Evolutionary conservation across 2,329 filamentous ascomycete species (phyloP).

Genomic region (Botryotinia globosa): DNA sequence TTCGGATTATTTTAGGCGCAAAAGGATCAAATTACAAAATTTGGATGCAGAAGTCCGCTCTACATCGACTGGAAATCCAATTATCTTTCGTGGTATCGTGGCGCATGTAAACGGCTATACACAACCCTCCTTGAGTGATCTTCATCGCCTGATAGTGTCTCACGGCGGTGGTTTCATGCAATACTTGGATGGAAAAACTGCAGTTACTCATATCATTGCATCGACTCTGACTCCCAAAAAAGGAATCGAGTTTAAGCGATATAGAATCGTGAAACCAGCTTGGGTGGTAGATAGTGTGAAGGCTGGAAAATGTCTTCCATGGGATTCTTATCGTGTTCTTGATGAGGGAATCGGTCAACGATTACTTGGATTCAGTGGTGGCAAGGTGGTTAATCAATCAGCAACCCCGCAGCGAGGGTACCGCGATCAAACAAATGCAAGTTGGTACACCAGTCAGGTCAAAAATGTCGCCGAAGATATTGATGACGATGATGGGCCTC

Average conservation of each 20-base stretch:
- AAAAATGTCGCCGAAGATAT: constrained; percentile 44
- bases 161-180: constrained; percentile 95
- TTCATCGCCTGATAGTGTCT: constrained; percentile 83
- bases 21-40: constrained; percentile 97
- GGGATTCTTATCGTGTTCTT: constrained; percentile 80
- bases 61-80: constrained; percentile 65
- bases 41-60: constrained; percentile 79
- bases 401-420: constrained; percentile 65
- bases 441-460: constrained; percentile 79
- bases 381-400: constrained; percentile 63
- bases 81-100: constrained; percentile 87
- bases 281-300: constrained; percentile 91
- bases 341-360: constrained; percentile 83
- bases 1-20: constrained; percentile 85
- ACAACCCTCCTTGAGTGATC: constrained; percentile 83
- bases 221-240: constrained; percentile 91
- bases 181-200: constrained; percentile 91
- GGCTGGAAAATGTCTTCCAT: constrained; percentile 77
- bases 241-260: constrained; percentile 78
- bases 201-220: constrained; percentile 93
- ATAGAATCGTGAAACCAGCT: constrained; percentile 88
- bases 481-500: constrained; percentile 43
- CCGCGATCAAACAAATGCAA: constrained; percentile 73
- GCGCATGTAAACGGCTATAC: constrained; percentile 95
- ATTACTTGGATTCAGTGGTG: constrained; percentile 61